Evolutionary conservation across 2,329 filamentous ascomycete species (phyloP), one percentile per base, ranked within the genome.

Genomic region (Pyrenophora teres): DNA sequence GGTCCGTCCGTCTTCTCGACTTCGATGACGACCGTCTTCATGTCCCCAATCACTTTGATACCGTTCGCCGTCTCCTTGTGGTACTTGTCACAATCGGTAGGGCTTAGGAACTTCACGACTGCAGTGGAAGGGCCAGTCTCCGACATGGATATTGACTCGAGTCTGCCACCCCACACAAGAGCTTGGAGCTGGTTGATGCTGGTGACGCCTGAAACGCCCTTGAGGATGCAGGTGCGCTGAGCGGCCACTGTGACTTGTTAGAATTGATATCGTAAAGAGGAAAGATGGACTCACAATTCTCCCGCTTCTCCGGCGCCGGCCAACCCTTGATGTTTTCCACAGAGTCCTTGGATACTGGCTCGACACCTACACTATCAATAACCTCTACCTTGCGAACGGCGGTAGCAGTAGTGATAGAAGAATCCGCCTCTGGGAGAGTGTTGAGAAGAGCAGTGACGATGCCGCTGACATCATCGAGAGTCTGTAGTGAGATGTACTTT

Each of bases 141-240:
- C 30, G 63, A 65, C 44, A 70, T 59, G 1, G 52, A 50, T 4
- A 76, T 58, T 3, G 59, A 61, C 49, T 75, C 71, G 12, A 76
- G 46, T 15, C 55, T 60, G 25, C 73, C 73, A 30, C 72, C 71
- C 73, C 73, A 76, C 6, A 76, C 68, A 4, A 74, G 54, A 33
- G 68, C 60, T 47, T 74, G 71, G 4, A 74, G 46, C 27, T 68
- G 35, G 41, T 68, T 62, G 46, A 72, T 55, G 37, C 47, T 67
- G 15, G 53, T 60, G 13, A 65, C 9, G 1, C 52, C 52, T 2
- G 56, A 44, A 15, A 72, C 53, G 1, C 64, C 63, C 40, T 66
- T 70, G 4, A 73, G 57, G 1, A 68, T 46, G 19, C 63, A 70
- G 1, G 63, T 60, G 27, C 69, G 70, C 32, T 53, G 50, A 18